These are phyloP conservation scores for Ceratocystis huliohia DNA, from an alignment of 2,329 filamentous ascomycete species.

Conservation along the genomic window DNA sequence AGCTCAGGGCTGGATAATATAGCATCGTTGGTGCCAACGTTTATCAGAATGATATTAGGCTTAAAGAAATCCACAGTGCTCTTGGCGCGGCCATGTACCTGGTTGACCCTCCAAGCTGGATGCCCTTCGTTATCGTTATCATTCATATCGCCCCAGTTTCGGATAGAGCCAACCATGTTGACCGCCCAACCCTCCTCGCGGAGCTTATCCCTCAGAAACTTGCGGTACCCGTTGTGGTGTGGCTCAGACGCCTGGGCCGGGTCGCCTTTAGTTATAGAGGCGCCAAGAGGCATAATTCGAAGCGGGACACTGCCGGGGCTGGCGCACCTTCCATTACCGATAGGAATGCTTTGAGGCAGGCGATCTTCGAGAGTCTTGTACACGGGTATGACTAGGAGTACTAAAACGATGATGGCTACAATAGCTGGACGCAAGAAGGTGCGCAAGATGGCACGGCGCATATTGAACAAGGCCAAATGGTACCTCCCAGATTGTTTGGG, in stretches of 20 bases:
- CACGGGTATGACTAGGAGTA: neutral
- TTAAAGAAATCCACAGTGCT: slow-evolving; percentile 12
- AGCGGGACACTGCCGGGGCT: slow-evolving; percentile 18
- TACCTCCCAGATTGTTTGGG: neutral
- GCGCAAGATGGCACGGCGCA: neutral
- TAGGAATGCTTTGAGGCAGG: neutral
- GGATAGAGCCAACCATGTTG: slow-evolving; percentile 33
- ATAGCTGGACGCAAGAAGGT: neutral
- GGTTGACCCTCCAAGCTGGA: slow-evolving; percentile 19
- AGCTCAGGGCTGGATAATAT: slow-evolving; percentile 7
- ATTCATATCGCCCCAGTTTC: slow-evolving; percentile 30
- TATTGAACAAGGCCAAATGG: neutral
- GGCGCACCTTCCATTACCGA: slow-evolving; percentile 4
- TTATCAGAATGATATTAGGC: slow-evolving; percentile 24
- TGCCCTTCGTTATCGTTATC: slow-evolving; percentile 24
- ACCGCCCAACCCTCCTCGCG: slow-evolving; percentile 25
- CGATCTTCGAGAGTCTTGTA: neutral
- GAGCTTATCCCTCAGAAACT: slow-evolving; percentile 26
- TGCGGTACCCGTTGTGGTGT: slow-evolving; percentile 30
- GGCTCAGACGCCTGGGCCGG: slow-evolving; percentile 14
- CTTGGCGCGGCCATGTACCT: slow-evolving; percentile 11
- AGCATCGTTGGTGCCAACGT: slow-evolving; percentile 25
- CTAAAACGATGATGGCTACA: neutral
- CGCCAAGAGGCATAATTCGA: slow-evolving; percentile 29
- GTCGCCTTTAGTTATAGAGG: slow-evolving; percentile 30